These are phyloP conservation scores for Paramyrothecium roridum DNA, from an alignment of 2,329 filamentous ascomycete genomes.

Conservation along the genomic window DNA sequence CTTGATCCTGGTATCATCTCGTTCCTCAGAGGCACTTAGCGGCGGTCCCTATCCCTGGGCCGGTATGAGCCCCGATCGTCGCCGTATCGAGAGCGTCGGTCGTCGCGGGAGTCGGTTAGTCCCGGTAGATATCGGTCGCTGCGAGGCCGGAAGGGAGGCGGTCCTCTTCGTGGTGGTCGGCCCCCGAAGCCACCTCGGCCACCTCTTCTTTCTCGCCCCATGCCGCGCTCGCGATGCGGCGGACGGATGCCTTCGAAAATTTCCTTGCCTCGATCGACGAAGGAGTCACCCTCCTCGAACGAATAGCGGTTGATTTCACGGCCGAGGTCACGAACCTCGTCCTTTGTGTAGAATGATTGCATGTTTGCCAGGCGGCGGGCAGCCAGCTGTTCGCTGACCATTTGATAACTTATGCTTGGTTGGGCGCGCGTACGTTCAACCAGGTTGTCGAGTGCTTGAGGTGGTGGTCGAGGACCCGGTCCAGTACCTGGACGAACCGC, in stretches of 20 bases:
- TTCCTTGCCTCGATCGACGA: conserved; percentile 72
- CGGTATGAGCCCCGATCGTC: conserved; percentile 9
- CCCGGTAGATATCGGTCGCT: conserved; percentile 31
- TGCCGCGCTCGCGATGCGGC: conserved; percentile 45
- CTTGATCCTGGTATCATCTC: neutral
- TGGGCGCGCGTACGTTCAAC: conserved; percentile 34
- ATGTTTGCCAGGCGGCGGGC: conserved; percentile 61
- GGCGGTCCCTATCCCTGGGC: conserved; percentile 7
- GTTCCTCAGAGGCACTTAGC: conserved; percentile 3
- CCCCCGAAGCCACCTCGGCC: conserved; percentile 24
- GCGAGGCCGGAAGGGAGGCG: conserved; percentile 16
- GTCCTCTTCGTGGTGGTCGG: conserved; percentile 20
- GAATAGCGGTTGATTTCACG: conserved; percentile 65
- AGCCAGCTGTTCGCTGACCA: conserved; percentile 63
- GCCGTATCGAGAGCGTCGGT: conserved; percentile 16
- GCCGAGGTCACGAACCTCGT: conserved; percentile 37
- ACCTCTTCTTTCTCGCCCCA: conserved; percentile 33
- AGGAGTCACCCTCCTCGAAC: conserved; percentile 62
- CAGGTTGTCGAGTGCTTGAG: conserved; percentile 12
- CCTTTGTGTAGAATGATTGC: conserved; percentile 41
- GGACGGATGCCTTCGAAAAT: conserved; percentile 63
- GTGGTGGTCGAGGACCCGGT: conserved; percentile 17
- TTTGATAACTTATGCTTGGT: conserved; percentile 44
- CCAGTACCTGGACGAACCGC: conserved; percentile 30
- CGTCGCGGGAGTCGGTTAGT: conserved; percentile 13